Percentiles rank a stretch among this genome's conserved stretches.
These are phyloP conservation scores for Aspergillus sp. DNA, from an alignment of 2,329 filamentous ascomycete species.

Conservation along the genomic window DNA sequence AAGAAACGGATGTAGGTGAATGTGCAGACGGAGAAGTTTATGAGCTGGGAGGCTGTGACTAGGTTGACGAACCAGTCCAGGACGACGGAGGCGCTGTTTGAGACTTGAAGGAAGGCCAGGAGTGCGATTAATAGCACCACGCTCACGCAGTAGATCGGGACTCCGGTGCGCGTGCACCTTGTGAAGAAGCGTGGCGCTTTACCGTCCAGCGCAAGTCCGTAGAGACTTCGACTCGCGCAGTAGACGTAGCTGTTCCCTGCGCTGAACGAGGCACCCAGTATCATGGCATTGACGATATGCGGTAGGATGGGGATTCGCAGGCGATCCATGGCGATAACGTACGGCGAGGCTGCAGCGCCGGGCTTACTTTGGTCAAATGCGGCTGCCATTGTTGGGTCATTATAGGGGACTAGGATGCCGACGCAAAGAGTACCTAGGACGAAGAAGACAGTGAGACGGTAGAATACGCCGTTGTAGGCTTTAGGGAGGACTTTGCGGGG, in stretches of 20 bases:
- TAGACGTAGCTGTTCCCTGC: slow-evolving; percentile 65
- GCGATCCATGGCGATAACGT: slow-evolving; percentile 61
- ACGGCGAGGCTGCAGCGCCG: slow-evolving; percentile 65
- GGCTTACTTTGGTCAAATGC: slow-evolving; percentile 55
- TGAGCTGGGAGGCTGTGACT: slow-evolving; percentile 66
- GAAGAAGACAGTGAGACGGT: slow-evolving; percentile 69
- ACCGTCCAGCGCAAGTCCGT: slow-evolving; percentile 61
- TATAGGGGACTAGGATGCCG: slow-evolving; percentile 64
- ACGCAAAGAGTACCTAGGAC: slow-evolving; percentile 66
- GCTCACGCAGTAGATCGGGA: slow-evolving; percentile 67
- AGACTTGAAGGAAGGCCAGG: slow-evolving; percentile 67
- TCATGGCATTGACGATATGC: slow-evolving; percentile 66
- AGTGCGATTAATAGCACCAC: slow-evolving; percentile 62
- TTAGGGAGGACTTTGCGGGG: slow-evolving; percentile 63
- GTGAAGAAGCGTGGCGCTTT: slow-evolving; percentile 63
- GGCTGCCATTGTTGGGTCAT: slow-evolving; percentile 54
- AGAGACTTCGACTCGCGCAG: slow-evolving; percentile 61
- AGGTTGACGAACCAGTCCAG: slow-evolving; percentile 66
- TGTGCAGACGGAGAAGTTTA: slow-evolving; percentile 65
- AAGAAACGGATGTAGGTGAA: slow-evolving; percentile 67
- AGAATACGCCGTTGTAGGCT: slow-evolving; percentile 73
- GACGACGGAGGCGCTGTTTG: slow-evolving; percentile 58
- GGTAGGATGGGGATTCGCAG: slow-evolving; percentile 58
- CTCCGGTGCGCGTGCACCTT: slow-evolving; percentile 56
- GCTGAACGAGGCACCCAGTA: slow-evolving; percentile 61